phyloP scores from a whole-genome alignment of 805 yeast species.

The Kodamaea sagamina region DNA sequence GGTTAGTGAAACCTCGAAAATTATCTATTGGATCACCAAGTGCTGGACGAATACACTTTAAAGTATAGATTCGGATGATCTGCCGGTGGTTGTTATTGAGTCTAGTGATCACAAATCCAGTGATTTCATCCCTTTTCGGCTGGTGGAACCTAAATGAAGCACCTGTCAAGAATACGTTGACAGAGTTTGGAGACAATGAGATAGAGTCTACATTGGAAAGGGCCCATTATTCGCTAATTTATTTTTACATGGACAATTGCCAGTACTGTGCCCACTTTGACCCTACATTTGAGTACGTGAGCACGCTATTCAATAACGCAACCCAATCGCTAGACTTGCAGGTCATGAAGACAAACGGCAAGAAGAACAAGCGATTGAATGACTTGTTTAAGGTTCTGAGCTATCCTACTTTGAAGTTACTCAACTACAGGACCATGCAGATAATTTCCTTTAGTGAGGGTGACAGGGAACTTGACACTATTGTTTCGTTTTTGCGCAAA shows the following conservation, averaged over 20 bases:
- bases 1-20: no score
- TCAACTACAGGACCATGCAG: slow-evolving; percentile 42
- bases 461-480: slow-evolving; percentile 20
- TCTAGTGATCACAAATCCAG: background rate
- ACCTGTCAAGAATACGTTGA: slow-evolving; percentile 2
- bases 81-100: slow-evolving; percentile 1
- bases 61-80: background rate
- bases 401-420: slow-evolving; percentile 53
- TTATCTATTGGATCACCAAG: no score
- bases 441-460: slow-evolving; percentile 38
- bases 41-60: no score
- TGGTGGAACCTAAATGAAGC: slow-evolving; percentile 5
- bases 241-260: slow-evolving; percentile 47
- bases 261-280: slow-evolving; percentile 34
- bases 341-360: slow-evolving; percentile 32
- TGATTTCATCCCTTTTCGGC: slow-evolving; percentile 5
- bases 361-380: slow-evolving; percentile 33
- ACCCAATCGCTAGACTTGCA: slow-evolving; percentile 32
- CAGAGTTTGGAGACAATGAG: slow-evolving; percentile 15
- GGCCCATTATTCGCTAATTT: slow-evolving; percentile 42
- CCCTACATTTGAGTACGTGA: slow-evolving; percentile 40
- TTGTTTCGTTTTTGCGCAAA: slow-evolving; percentile 24
- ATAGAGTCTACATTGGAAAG: slow-evolving; percentile 20
- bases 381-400: slow-evolving; percentile 40
- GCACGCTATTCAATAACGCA: slow-evolving; percentile 42